These are phyloP conservation scores for Coprinellus aureogranulatus DNA, from an alignment of 768 basidiomycete genomes.

Conservation along the genomic window DNA sequence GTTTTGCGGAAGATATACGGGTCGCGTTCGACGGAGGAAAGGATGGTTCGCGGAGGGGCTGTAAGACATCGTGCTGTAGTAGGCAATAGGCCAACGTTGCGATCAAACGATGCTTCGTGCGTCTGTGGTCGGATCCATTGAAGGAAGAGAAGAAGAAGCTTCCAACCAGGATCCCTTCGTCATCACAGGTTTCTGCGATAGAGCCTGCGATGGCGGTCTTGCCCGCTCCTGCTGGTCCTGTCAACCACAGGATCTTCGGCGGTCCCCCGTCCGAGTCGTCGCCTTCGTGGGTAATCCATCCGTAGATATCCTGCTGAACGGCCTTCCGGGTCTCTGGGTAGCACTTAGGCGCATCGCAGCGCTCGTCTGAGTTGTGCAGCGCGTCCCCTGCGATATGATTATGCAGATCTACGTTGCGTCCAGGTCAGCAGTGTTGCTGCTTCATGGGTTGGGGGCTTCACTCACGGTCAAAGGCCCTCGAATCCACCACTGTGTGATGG, in stretches of 20 bases:
- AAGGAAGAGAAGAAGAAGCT: constrained; percentile 12
- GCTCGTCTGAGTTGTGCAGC: no score
- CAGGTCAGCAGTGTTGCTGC: no score
- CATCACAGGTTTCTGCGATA: constrained; percentile 2
- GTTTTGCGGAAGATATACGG: background rate
- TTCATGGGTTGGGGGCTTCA: no score
- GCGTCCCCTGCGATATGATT: no score
- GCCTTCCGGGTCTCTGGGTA: no score
- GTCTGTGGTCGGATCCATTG: background rate
- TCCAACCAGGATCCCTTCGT: background rate
- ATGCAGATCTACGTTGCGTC: no score
- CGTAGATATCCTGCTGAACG: no score
- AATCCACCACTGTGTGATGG: no score
- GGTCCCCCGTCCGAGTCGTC: no score
- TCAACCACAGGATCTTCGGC: constrained; percentile 7
- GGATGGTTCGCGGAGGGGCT: background rate
- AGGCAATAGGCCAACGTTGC: background rate
- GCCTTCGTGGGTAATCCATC: no score
- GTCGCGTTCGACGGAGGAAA: background rate
- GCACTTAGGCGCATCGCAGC: no score
- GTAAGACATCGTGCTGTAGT: background rate
- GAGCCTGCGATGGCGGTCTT: constrained; percentile 10
- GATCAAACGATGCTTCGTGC: background rate
- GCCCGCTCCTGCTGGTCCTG: constrained; percentile 9
- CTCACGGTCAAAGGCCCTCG: no score